Percentiles rank a stretch among this genome's conserved stretches.
These are phyloP conservation scores for Prasinococcaceae sp. DNA, from an alignment of 139 green algal species.

Conservation along the genomic window DNA sequence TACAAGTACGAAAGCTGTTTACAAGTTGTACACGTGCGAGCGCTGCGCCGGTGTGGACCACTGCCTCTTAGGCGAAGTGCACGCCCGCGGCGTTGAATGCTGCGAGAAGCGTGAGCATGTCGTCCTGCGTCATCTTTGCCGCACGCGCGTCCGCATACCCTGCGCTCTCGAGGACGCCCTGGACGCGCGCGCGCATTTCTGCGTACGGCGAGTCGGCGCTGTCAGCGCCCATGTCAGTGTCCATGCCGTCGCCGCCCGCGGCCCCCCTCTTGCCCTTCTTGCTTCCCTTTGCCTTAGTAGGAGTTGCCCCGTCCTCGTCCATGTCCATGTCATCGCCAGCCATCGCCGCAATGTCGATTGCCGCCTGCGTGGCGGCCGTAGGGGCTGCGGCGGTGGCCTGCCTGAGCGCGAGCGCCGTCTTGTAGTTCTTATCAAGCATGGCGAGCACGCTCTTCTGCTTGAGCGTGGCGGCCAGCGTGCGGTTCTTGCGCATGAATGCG, in stretches of 20 bases:
- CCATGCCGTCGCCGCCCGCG: neutral
- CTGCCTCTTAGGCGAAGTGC: constrained; percentile 65
- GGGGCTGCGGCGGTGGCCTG: neutral
- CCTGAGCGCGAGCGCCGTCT: constrained; percentile 17
- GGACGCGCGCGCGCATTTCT: constrained; percentile 20
- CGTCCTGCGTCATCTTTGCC: constrained; percentile 86
- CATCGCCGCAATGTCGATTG: constrained; percentile 15
- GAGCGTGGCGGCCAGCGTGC: constrained; percentile 88
- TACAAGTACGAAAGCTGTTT: too few species aligned
- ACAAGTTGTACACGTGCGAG: too few species aligned
- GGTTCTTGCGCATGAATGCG: constrained; percentile 90
- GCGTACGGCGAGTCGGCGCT: neutral
- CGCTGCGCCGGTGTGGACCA: too few species aligned
- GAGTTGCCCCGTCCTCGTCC: constrained; percentile 11
- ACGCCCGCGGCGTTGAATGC: constrained; percentile 81
- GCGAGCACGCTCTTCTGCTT: constrained; percentile 37
- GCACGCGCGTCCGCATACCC: constrained; percentile 58
- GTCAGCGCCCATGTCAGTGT: neutral
- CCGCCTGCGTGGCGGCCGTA: neutral
- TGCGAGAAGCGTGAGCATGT: constrained; percentile 81
- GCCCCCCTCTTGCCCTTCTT: neutral
- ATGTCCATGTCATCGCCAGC: constrained; percentile 27
- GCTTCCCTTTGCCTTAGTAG: neutral
- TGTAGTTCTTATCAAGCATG: constrained; percentile 35
- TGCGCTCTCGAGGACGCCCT: constrained; percentile 43